Evolutionary conservation across 768 basidiomycete species (phyloP), one percentile per base, ranked within the genome.

Genomic region (Boletus pseudopeckii): DNA sequence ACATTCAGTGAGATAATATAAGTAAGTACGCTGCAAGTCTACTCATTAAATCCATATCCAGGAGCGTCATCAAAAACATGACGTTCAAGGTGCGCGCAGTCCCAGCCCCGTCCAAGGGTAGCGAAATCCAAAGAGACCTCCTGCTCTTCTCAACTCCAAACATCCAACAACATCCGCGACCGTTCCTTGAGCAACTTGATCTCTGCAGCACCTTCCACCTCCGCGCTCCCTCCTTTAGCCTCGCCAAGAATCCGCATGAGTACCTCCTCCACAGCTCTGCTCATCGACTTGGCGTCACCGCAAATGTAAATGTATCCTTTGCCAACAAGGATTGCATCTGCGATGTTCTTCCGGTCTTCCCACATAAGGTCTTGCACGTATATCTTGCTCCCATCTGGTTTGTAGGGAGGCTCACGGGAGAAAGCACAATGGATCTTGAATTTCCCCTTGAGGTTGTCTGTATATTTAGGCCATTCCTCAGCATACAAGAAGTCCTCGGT

Each of bases 271-370:
- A 99, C 97, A 40, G 88, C 83, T 71, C 92, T 94, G 71, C 86
- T 86, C 97, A 99, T 99, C 71, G 80, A 82, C 80, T 92, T 96
- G 50, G 94, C 95, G 64, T 98, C 95, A 65, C 95, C 95, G 63
- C 95, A 98, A 57, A 98, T 91, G 72, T 98, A 98, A 3, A 97
- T 81, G 71, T 95, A 96, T n/a, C 92, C 97, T 74, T 98, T 93
- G 71, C 92, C 90, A 59, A 90, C 90, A 58, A 97, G 77, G 61
- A 99, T 92, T 17, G 90, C 86, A 52, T 95, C 86, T 10, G 89
- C 90, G 49, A 99, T 80, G 52, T 84, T 80, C 70, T 85, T 85
- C 52, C 85, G 79, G 67, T 92, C 84, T 46, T 98, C 84, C 90
- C 89, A 93, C 11, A 99, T 75, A 53, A 98, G 76, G 72, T 99